Conservation (phyloP, 768 basidiomycete genomes). For the Pilatotrama ljubarskyi region DNA sequence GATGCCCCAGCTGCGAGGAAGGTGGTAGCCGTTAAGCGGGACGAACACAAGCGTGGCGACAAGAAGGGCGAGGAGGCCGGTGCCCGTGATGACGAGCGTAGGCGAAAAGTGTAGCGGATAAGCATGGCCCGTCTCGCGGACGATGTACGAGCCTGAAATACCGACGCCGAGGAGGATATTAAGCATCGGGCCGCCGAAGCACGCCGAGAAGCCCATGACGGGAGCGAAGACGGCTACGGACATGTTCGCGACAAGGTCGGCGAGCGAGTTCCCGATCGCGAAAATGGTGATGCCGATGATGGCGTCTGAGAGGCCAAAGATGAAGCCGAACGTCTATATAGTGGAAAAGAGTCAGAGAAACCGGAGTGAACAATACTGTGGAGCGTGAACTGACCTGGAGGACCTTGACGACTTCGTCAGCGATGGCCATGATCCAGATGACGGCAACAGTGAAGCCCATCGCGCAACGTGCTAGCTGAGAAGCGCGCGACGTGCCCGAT, state of each 20-base stretch:
- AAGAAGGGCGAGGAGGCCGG: conserved; percentile 80
- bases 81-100: conserved; percentile 80
- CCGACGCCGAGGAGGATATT: conserved; percentile 92
- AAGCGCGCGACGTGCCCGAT: conserved; percentile 55
- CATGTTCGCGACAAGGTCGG: conserved; percentile 96
- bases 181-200: conserved; percentile 92
- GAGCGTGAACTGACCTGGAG: conserved; percentile 56
- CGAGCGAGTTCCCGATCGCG: conserved; percentile 93
- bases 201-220: conserved; percentile 94
- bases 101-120: conserved; percentile 77
- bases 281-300: conserved; percentile 97
- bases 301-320: conserved; percentile 95
- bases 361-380: background rate
- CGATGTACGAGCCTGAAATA: conserved; percentile 86
- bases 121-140: conserved; percentile 58
- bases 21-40: conserved; percentile 78
- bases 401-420: conserved; percentile 92
- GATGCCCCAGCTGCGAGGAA: conserved; percentile 81
- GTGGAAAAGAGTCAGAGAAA: background rate
- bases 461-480: conserved; percentile 73
- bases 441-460: conserved; percentile 91
- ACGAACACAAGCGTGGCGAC: conserved; percentile 78
- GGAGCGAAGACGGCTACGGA: conserved; percentile 93
- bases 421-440: conserved; percentile 98
- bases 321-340: conserved; percentile 81